Evolutionary conservation across 2,329 filamentous ascomycete genomes (phyloP).

Genomic region (Taxawa tesnikishii): DNA sequence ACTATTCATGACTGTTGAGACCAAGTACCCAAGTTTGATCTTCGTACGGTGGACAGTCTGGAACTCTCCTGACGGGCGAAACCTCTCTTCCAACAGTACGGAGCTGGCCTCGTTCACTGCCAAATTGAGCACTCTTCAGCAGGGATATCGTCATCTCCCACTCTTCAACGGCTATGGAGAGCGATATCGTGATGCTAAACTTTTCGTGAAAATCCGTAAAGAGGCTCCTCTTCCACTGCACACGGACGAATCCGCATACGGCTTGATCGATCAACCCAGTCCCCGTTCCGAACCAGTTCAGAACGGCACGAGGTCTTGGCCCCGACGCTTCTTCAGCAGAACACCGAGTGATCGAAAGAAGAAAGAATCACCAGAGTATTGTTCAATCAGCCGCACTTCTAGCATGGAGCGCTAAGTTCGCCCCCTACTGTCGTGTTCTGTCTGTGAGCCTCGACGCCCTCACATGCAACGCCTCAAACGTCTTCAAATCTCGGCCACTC

Average conservation of each 20-base stretch:
- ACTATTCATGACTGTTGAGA: slow-evolving; percentile 71
- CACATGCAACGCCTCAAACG: too few relatives aligned
- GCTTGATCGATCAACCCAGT: slow-evolving; percentile 13
- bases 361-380: slow-evolving; percentile 10
- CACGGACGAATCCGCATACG: slow-evolving; percentile 15
- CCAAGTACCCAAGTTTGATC: slow-evolving; percentile 86
- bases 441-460: too few relatives aligned
- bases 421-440: too few relatives aligned
- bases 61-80: slow-evolving; percentile 68
- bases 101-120: slow-evolving; percentile 82
- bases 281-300: slow-evolving; percentile 17
- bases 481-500: too few relatives aligned
- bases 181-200: slow-evolving; percentile 84
- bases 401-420: slow-evolving; percentile 19
- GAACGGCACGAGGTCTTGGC: slow-evolving; percentile 24
- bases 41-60: slow-evolving; percentile 91
- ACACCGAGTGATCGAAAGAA: slow-evolving; percentile 28
- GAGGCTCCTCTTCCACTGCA: slow-evolving; percentile 22
- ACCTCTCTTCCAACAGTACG: slow-evolving; percentile 45
- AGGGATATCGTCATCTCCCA: slow-evolving; percentile 86
- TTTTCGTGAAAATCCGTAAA: slow-evolving; percentile 80
- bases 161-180: slow-evolving; percentile 81
- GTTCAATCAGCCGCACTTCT: slow-evolving; percentile 19
- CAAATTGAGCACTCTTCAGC: slow-evolving; percentile 77
- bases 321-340: slow-evolving; percentile 28